phyloP scores from a whole-genome alignment of 805 yeast genomes.

The Komagataella populi region DNA sequence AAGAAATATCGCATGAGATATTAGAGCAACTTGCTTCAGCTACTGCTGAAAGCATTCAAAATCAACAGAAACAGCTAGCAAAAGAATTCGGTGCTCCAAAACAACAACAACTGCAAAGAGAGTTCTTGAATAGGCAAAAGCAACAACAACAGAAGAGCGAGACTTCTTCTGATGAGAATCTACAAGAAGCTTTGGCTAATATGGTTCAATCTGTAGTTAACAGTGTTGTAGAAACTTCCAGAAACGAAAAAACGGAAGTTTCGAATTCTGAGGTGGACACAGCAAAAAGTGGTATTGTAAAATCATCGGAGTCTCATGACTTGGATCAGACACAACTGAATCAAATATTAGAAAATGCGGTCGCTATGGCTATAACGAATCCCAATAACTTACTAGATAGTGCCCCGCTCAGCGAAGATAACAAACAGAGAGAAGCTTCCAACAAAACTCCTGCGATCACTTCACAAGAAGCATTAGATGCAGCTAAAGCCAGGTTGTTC shows the following conservation, averaged over 20 bases:
- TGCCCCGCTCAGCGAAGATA: conserved; percentile 9
- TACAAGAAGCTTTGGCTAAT: conserved; percentile 40
- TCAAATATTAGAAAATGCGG: conserved; percentile 64
- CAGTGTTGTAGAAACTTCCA: conserved; percentile 2
- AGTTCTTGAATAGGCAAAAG: neutral
- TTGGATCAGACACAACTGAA: conserved; percentile 46
- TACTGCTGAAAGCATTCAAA: conserved; percentile 1
- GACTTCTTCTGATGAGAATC: conserved; percentile 15
- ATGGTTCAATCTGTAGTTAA: conserved; percentile 44
- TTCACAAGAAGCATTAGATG: neutral
- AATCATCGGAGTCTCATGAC: conserved; percentile 15
- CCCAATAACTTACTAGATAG: conserved; percentile 27
- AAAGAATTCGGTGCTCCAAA: neutral
- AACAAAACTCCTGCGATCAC: neutral
- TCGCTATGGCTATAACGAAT: conserved; percentile 62
- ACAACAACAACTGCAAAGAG: neutral
- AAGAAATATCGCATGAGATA: conserved; percentile 2
- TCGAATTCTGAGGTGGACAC: neutral
- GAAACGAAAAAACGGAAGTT: conserved; percentile 6
- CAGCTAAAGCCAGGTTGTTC: neutral
- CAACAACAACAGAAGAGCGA: conserved; percentile 2
- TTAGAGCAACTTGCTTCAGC: conserved; percentile 4
- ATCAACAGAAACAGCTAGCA: neutral
- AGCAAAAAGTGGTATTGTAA: neutral
- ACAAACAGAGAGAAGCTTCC: neutral